Evolutionary conservation across 2,329 filamentous ascomycete genomes (phyloP).

Genomic region (Fusarium incarnatum): DNA sequence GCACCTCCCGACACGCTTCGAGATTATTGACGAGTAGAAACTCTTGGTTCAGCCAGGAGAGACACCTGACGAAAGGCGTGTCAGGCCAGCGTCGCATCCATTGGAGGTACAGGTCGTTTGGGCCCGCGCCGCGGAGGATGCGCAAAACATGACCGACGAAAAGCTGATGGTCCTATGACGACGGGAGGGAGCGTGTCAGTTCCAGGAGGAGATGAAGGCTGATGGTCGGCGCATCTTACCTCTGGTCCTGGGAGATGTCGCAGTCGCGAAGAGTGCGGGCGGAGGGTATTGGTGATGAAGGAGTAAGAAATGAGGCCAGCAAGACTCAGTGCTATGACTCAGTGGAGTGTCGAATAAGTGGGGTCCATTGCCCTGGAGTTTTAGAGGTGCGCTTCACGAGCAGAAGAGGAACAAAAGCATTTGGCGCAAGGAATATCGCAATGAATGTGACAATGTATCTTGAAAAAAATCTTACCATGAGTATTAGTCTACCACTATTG

Average conservation of each 20-base stretch:
- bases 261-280: neutral
- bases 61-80: slow-evolving; percentile 18
- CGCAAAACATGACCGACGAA: slow-evolving; percentile 12
- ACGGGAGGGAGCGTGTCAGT: rapidly evolving
- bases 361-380: neutral
- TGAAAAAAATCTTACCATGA: rapidly evolving
- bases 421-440: neutral
- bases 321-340: rapidly evolving
- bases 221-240: neutral
- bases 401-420: neutral
- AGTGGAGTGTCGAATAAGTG: neutral
- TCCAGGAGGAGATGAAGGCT: rapidly evolving
- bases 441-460: neutral
- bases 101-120: slow-evolving; percentile 19
- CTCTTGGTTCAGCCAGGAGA: slow-evolving; percentile 27
- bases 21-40: slow-evolving; percentile 24
- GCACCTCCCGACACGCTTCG: slow-evolving; percentile 24
- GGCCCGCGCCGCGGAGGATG: neutral
- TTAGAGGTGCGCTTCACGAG: too few relatives aligned
- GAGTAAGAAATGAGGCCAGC: neutral
- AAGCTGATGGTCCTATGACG: slow-evolving; percentile 3
- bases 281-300: neutral
- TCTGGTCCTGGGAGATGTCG: slow-evolving; percentile 8
- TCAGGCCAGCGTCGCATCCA: slow-evolving; percentile 30
- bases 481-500: neutral